Evolutionary conservation across 306 rosid genomes (phyloP).

Genomic region (Heteromeles arbutifolia): DNA sequence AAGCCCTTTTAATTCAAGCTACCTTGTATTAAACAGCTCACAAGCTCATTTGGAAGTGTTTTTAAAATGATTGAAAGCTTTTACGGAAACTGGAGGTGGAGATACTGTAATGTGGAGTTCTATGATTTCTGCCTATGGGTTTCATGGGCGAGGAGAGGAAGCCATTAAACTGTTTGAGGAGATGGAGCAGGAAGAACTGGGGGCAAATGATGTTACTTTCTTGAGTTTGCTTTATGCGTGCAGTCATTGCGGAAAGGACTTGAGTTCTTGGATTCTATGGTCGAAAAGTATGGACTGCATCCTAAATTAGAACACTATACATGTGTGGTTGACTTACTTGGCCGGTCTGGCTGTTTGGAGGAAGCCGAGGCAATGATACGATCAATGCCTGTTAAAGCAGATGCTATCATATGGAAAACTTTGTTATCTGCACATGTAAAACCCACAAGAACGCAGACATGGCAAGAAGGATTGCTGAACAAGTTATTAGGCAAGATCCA

Average conservation of each 20-base stretch:
- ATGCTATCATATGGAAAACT: slow-evolving; percentile 82
- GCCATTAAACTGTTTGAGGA: slow-evolving; percentile 60
- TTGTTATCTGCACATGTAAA: slow-evolving; percentile 78
- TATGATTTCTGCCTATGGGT: slow-evolving; percentile 85
- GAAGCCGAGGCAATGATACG: slow-evolving; percentile 74
- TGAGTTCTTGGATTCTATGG: slow-evolving; percentile 61
- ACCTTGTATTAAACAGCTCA: no score
- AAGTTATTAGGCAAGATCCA: slow-evolving; percentile 69
- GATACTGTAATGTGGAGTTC: slow-evolving; percentile 82
- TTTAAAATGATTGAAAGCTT: slow-evolving; percentile 33
- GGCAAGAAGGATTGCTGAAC: slow-evolving; percentile 65
- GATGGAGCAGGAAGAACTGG: slow-evolving; percentile 59
- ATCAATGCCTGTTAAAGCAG: slow-evolving; percentile 75
- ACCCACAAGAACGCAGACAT: slow-evolving; percentile 67
- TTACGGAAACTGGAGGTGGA: slow-evolving; percentile 40
- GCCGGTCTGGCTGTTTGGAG: slow-evolving; percentile 75
- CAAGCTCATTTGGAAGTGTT: no score
- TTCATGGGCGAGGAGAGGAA: slow-evolving; percentile 76
- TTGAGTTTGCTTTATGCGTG: slow-evolving; percentile 88
- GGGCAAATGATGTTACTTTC: slow-evolving; percentile 78
- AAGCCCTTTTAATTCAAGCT: no score
- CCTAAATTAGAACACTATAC: slow-evolving; percentile 77
- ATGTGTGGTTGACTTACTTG: slow-evolving; percentile 76
- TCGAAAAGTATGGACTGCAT: slow-evolving; percentile 47
- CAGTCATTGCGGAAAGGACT: slow-evolving; percentile 81